Evolutionary conservation across 1,284 basidiomycete genomes (phyloP), one percentile per base, ranked within the genome.

Genomic region (Fistulinella cinereoalba): DNA sequence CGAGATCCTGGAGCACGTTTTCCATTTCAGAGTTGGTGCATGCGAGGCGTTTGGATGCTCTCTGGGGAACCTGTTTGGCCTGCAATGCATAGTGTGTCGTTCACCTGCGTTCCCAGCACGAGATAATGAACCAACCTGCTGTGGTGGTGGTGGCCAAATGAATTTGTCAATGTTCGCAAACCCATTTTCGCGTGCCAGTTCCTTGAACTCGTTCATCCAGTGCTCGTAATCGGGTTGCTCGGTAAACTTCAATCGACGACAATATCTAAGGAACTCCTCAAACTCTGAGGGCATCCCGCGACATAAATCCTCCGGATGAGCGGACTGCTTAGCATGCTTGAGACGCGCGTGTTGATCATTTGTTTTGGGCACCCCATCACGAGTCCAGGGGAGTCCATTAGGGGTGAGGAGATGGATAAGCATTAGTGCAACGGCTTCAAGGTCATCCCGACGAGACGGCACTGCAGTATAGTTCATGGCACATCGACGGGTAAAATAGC

Each of bases 331-430:
- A 51, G 77, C 77, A 18, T 72, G 73, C 45, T 82, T 87, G 23
- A 88, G 66, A 2, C 71, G 71, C 31, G 74, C 70, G 61, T 88
- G 85, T 12, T 79, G 79, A 12, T 69, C 71, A 16, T 81, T 76
- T 10, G 79, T 80, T 56, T 82, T 84, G 5, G 85, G 85, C 6
- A 88, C 75, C 11, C 85, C 85, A 50, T 85, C 83, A 13, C 86
- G 75, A 29, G 84, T 88, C 85, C 85, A 88, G 16, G 77, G 69
- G 25, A 88, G 75, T 5, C 85, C 85, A n/a, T 77, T 74, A 2
- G 86, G 84, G 3, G 81, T 88, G 34, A 88, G 71, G 16, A 88
- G 72, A 60, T 88, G 85, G 48, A 88, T 84, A 47, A 88, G 72
- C 83, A 88, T 85, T 29, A 88, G 71, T 3, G 83, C 84, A 24